Evolutionary conservation across 176 grass and related monocot genomes (phyloP).

Genomic region (Alloteropsis semialata): DNA sequence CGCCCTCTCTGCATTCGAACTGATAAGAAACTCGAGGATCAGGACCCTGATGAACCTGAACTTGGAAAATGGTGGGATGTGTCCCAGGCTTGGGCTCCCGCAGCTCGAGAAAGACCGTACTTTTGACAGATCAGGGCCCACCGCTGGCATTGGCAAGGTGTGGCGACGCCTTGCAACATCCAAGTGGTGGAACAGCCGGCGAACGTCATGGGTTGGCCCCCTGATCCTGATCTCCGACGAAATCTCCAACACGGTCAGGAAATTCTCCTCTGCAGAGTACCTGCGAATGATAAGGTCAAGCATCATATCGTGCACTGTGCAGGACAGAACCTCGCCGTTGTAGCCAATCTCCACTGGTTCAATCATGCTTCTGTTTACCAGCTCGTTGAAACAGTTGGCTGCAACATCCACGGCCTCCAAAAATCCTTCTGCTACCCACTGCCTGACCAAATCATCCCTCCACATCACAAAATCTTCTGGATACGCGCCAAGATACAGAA

Average conservation of each 20-base stretch:
- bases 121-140: not conserved
- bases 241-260: not conserved
- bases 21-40: not conserved
- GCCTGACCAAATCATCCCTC: not conserved
- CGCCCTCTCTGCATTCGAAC: not conserved
- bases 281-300: not conserved
- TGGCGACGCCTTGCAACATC: not conserved
- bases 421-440: constrained; percentile 17
- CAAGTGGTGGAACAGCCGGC: not conserved
- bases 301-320: not conserved
- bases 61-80: not conserved
- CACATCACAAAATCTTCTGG: not conserved
- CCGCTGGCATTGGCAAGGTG: not conserved
- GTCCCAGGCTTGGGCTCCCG: not conserved
- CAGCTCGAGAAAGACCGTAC: not conserved
- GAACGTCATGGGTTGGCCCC: not conserved
- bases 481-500: too few species aligned
- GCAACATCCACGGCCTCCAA: not conserved
- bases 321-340: not conserved
- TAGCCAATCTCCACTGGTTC: too few species aligned
- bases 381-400: not conserved
- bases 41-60: not conserved
- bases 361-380: constrained; percentile 22
- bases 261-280: not conserved
- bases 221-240: not conserved